Evolutionary conservation across 768 basidiomycete genomes (phyloP).

Genomic region (Jaapia argillacea): DNA sequence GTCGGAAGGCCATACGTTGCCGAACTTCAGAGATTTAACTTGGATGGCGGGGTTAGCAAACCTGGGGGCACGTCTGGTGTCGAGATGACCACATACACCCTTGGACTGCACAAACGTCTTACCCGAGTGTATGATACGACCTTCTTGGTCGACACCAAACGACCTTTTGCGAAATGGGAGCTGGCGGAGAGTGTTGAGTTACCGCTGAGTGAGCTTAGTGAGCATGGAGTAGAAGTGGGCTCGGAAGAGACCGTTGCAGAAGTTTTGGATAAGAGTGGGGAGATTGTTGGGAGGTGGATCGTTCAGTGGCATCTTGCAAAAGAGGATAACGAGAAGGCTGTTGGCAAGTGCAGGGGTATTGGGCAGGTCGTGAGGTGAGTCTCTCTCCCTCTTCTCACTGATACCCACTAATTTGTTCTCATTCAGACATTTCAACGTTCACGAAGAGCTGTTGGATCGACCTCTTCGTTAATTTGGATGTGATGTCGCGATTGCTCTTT

Average conservation of each 20-base stretch:
- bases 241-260: conserved; percentile 76
- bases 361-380: conserved; percentile 62
- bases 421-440: conserved; percentile 40
- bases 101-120: conserved; percentile 46
- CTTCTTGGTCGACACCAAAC: conserved; percentile 54
- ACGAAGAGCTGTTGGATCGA: conserved; percentile 32
- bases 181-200: conserved; percentile 46
- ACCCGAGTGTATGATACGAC: conserved; percentile 71
- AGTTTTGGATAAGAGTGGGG: conserved; percentile 47
- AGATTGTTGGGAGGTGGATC: conserved; percentile 65
- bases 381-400: background rate
- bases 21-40: conserved; percentile 37
- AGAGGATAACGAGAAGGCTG: conserved; percentile 33
- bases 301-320: conserved; percentile 52
- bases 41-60: conserved; percentile 25
- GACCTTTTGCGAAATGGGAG: conserved; percentile 78
- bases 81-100: conserved; percentile 60
- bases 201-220: conserved; percentile 20
- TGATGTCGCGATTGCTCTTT: too few species aligned
- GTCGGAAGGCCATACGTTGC: conserved; percentile 70
- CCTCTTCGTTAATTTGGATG: conserved; percentile 10
- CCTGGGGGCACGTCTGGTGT: conserved; percentile 33
- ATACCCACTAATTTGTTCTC: background rate
- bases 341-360: conserved; percentile 49
- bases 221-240: conserved; percentile 29